Evolutionary conservation across 1,284 basidiomycete species (phyloP).

Genomic region (Meira miltonrushii): DNA sequence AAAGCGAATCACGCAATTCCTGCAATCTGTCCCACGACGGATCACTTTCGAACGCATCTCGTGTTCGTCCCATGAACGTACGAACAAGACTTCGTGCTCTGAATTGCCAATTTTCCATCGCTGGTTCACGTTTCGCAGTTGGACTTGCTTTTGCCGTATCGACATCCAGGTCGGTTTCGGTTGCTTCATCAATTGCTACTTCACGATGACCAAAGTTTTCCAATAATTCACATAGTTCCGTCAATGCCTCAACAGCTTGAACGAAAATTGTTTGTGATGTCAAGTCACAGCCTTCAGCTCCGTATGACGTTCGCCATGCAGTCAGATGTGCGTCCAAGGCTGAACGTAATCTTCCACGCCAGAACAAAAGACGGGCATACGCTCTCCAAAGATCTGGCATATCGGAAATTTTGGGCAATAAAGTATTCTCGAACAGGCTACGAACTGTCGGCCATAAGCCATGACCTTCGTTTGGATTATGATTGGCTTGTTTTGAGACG

Average conservation of each 20-base stretch:
- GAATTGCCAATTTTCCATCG: slow-evolving; percentile 66
- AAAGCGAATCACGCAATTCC: slow-evolving; percentile 49
- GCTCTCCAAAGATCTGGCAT: slow-evolving; percentile 29
- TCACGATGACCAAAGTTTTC: slow-evolving; percentile 70
- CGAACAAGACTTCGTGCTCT: slow-evolving; percentile 82
- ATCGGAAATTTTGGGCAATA: slow-evolving; percentile 70
- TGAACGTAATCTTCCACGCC: slow-evolving; percentile 26
- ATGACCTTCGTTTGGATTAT: slow-evolving; percentile 63
- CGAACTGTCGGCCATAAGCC: slow-evolving; percentile 64
- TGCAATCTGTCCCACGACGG: slow-evolving; percentile 71
- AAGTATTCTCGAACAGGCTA: slow-evolving; percentile 66
- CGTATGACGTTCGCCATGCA: slow-evolving; percentile 25
- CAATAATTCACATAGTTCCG: slow-evolving; percentile 55
- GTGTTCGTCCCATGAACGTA: slow-evolving; percentile 72
- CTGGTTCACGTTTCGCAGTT: slow-evolving; percentile 13
- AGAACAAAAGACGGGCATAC: slow-evolving; percentile 37
- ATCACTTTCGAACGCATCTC: slow-evolving; percentile 71
- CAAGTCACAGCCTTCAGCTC: slow-evolving; percentile 16
- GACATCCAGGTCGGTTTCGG: slow-evolving; percentile 38
- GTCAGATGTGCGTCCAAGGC: slow-evolving; percentile 31
- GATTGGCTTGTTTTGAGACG: not conserved
- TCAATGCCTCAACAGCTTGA: slow-evolving; percentile 6
- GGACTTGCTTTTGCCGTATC: slow-evolving; percentile 15
- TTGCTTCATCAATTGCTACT: slow-evolving; percentile 13
- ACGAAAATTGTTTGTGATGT: slow-evolving; percentile 15